Evolutionary conservation across 495 filamentous ascomycete genomes (phyloP).

Genomic region (Physcia stellaris): DNA sequence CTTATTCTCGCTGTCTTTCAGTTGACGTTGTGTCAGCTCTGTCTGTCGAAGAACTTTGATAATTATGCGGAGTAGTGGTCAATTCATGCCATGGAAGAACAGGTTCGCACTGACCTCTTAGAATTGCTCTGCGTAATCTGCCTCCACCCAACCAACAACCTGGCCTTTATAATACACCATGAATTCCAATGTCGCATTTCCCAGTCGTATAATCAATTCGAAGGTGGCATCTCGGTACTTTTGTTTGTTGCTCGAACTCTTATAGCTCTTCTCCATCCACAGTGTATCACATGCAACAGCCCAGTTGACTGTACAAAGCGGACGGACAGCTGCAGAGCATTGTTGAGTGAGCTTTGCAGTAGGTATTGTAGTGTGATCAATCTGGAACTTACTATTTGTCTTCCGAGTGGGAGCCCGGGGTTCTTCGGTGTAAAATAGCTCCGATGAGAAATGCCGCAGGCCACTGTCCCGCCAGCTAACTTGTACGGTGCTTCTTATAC

Average conservation of each 20-base stretch:
- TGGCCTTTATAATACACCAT: constrained; percentile 2
- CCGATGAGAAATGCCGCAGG: background rate
- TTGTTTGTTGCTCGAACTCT: background rate
- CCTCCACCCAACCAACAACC: constrained; percentile 1
- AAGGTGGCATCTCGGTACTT: constrained; percentile 2
- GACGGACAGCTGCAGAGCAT: constrained; percentile 3
- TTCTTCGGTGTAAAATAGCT: constrained; percentile 4
- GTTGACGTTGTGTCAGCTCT: no score
- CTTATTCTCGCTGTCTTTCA: no score
- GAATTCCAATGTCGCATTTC: constrained; percentile 9
- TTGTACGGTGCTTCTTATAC: background rate
- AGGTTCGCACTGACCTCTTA: no score
- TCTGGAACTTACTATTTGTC: constrained; percentile 2
- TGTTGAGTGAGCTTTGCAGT: no score
- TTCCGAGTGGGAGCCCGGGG: constrained; percentile 4
- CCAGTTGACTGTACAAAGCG: constrained; percentile 3
- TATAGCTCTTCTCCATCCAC: background rate
- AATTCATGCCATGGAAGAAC: no score
- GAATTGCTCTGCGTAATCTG: constrained; percentile 9
- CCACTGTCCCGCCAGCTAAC: background rate
- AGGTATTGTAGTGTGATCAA: no score
- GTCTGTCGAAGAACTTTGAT: no score
- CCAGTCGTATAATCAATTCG: constrained; percentile 1
- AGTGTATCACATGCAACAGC: constrained; percentile 1
- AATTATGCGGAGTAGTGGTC: no score